phyloP scores from a whole-genome alignment of 257 asterid genomes.

The Ajuga chamaepitys region DNA sequence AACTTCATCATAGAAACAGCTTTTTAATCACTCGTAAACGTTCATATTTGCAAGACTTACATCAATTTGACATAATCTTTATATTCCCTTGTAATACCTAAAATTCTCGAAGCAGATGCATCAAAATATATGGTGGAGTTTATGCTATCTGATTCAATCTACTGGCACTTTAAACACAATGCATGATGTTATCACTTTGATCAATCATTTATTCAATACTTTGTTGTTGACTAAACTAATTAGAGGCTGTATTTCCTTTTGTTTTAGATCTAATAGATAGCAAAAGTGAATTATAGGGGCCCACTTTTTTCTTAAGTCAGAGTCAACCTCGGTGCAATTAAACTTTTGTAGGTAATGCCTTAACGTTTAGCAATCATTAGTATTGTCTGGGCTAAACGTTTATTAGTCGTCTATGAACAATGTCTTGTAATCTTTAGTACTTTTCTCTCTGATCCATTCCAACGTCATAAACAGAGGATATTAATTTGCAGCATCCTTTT shows the following conservation, averaged over 20 bases:
- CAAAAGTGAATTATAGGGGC: background rate
- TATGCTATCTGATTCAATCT: background rate
- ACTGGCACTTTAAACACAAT: background rate
- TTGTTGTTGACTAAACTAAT: background rate
- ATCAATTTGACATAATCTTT: background rate
- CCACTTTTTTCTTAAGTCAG: background rate
- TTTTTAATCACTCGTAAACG: background rate
- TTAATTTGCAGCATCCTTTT: background rate
- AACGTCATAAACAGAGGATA: background rate
- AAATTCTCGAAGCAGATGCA: background rate
- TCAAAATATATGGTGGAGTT: background rate
- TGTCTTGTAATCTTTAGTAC: background rate
- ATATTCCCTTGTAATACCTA: background rate
- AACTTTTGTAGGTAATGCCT: background rate
- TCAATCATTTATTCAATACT: background rate
- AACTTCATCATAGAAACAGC: background rate
- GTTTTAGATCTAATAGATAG: background rate
- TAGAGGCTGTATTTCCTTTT: background rate
- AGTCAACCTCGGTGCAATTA: background rate
- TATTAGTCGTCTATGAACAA: constrained; percentile 4
- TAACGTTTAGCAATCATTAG: background rate
- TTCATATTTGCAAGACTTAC: background rate
- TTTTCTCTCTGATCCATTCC: background rate
- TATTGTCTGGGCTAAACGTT: background rate
- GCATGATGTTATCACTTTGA: background rate